Conservation (phyloP, 805 yeast species). For the Pichia sporocuriosa region DNA sequence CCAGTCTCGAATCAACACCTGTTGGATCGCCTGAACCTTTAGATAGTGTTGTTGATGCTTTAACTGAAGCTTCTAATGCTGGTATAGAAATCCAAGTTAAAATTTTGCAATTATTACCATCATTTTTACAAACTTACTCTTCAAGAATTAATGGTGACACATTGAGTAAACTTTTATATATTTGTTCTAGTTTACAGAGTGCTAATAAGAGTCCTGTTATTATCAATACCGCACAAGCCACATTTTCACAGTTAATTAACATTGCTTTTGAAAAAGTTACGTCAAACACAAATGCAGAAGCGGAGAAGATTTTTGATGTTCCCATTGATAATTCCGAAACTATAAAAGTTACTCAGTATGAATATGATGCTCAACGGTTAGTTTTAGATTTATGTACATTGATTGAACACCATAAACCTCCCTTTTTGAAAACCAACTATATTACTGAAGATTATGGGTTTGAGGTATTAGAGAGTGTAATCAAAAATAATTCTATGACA, state of each 20-base stretch:
- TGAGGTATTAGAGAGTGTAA: constrained; percentile 75
- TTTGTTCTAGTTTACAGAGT: constrained; percentile 68
- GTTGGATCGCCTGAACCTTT: constrained; percentile 20
- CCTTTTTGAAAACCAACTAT: constrained; percentile 44
- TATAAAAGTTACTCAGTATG: constrained; percentile 41
- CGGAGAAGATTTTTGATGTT: constrained; percentile 33
- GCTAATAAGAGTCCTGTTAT: constrained; percentile 70
- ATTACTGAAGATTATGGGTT: constrained; percentile 63
- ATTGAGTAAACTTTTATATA: constrained; percentile 51
- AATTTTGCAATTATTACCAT: constrained; percentile 75
- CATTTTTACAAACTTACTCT: constrained; percentile 60
- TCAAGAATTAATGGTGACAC: constrained; percentile 45
- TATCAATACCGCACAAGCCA: constrained; percentile 85
- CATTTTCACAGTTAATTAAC: constrained; percentile 77
- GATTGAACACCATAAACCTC: constrained; percentile 51
- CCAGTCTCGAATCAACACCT: constrained; percentile 33
- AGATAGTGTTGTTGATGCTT: constrained; percentile 54
- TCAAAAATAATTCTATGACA: constrained; percentile 52
- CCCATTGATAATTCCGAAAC: constrained; percentile 39
- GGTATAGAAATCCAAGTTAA: constrained; percentile 74
- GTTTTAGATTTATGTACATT: constrained; percentile 68
- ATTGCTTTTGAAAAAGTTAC: constrained; percentile 66
- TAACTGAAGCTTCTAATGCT: constrained; percentile 67
- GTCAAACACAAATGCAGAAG: constrained; percentile 31
- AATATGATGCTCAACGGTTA: constrained; percentile 64